phyloP scores from a whole-genome alignment of 805 yeast species.

The Candida vaughaniae region DNA sequence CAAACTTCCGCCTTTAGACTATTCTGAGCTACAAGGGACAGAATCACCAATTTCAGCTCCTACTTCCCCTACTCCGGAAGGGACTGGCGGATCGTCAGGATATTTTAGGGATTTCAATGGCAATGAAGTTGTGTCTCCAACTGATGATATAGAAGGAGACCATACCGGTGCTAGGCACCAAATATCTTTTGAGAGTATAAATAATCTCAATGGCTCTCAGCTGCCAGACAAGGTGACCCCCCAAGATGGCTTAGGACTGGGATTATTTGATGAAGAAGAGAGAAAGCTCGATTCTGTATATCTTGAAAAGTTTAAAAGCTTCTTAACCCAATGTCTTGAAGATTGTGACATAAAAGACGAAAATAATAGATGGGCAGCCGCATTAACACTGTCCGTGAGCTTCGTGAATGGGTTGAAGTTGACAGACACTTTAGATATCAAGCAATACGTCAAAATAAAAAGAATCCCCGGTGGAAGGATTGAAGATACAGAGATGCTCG shows the following conservation, averaged over 20 bases:
- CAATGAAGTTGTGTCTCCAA: neutral
- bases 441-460: conserved; percentile 87
- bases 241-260: neutral
- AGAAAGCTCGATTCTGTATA: conserved; percentile 15
- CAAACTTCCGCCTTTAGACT: conserved; percentile 23
- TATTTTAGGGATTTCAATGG: conserved; percentile 3
- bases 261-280: conserved; percentile 9
- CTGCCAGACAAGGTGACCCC: conserved; percentile 7
- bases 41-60: conserved; percentile 22
- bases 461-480: conserved; percentile 75
- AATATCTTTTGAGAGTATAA: conserved; percentile 10
- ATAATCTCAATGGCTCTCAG: neutral
- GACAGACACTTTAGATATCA: conserved; percentile 77
- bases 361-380: conserved; percentile 56
- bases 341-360: conserved; percentile 55
- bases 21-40: conserved; percentile 3
- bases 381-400: conserved; percentile 50
- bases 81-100: conserved; percentile 1
- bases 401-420: conserved; percentile 59
- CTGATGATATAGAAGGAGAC: neutral
- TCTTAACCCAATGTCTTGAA: conserved; percentile 57
- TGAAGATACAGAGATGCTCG: conserved; percentile 57
- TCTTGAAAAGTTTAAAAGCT: conserved; percentile 46
- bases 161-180: conserved; percentile 7
- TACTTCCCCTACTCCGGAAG: conserved; percentile 10